A percentile compares a stretch with the other conserved stretches of the same genome.
Conservation (phyloP, 208 protist species). For the Angomonas ambiguus region DNA sequence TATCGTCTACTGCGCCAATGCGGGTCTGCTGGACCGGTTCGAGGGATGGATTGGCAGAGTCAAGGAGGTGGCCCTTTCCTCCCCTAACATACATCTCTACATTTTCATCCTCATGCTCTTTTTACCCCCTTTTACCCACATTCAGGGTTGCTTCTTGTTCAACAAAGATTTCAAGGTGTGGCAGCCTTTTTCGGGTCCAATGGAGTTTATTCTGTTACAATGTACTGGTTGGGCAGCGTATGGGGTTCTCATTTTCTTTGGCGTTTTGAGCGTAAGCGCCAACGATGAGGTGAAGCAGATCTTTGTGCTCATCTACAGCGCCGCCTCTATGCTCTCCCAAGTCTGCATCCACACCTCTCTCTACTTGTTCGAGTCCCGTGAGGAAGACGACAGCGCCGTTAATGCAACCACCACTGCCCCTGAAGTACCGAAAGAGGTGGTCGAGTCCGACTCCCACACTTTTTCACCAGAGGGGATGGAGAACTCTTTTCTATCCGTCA, state of each 20-base stretch:
- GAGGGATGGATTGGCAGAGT: not conserved
- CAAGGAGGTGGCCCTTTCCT: conserved; percentile 15
- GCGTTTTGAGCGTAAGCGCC: conserved; percentile 32
- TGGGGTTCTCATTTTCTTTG: conserved; percentile 51
- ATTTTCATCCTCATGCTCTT: conserved; percentile 46
- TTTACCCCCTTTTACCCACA: conserved; percentile 58
- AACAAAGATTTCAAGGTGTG: conserved; percentile 55
- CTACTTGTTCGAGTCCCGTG: conserved; percentile 23
- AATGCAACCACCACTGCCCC: not conserved
- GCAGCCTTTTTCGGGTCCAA: conserved; percentile 48
- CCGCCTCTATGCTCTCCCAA: conserved; percentile 48
- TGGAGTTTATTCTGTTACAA: conserved; percentile 62
- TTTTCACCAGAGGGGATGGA: not conserved
- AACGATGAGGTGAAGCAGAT: conserved; percentile 29
- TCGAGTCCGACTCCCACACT: not conserved
- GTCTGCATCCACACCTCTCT: conserved; percentile 66
- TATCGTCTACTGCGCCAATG: not conserved
- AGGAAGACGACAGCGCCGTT: not conserved
- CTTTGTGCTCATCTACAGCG: conserved; percentile 40
- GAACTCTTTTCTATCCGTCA: conserved; percentile 16
- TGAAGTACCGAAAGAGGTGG: not conserved
- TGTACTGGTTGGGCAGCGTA: conserved; percentile 54
- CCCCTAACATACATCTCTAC: conserved; percentile 16
- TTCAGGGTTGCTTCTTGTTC: conserved; percentile 55
- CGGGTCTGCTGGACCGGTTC: conserved; percentile 1